phyloP scores from a whole-genome alignment of 768 basidiomycete genomes.

The Cubamyces sp. region DNA sequence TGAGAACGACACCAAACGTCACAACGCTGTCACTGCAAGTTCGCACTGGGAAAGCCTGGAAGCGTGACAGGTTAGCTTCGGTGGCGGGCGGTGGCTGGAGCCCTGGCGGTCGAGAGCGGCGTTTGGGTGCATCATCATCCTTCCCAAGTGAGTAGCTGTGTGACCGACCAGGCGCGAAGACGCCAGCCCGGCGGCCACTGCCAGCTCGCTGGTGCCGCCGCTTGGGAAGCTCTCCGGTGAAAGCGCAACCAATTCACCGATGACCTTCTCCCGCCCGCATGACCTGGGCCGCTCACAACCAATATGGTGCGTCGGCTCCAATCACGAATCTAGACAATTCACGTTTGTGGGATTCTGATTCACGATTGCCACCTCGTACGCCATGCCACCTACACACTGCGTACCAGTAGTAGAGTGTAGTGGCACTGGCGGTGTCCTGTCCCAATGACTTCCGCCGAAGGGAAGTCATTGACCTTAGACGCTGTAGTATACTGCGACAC shows the following conservation, averaged over 20 bases:
- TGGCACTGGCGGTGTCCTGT: too few species aligned
- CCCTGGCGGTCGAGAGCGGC: slow-evolving; percentile 15
- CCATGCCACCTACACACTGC: too few species aligned
- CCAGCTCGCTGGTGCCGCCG: slow-evolving; percentile 2
- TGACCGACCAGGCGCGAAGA: not conserved
- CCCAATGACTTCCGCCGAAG: too few species aligned
- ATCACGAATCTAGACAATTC: not conserved
- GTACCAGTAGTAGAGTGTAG: too few species aligned
- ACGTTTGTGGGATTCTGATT: too few species aligned
- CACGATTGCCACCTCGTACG: too few species aligned
- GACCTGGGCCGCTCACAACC: slow-evolving; percentile 8
- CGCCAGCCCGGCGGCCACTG: not conserved
- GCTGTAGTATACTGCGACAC: too few species aligned
- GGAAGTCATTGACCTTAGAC: too few species aligned
- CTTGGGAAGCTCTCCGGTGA: slow-evolving; percentile 9
- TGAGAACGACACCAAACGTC: slow-evolving; percentile 19
- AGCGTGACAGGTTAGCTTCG: slow-evolving; percentile 18
- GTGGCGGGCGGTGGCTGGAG: slow-evolving; percentile 13
- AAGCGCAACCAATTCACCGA: slow-evolving; percentile 8
- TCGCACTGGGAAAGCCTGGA: not conserved
- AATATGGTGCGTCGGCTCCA: slow-evolving; percentile 6
- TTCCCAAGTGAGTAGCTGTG: not conserved
- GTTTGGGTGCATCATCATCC: not conserved
- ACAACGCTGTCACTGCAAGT: slow-evolving; percentile 12
- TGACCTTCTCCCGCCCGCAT: slow-evolving; percentile 10